A percentile compares a stretch with the other conserved stretches of the same genome.
Conservation (phyloP, 371 early-diverging fungal genomes). For the Sporodiniella umbellata region DNA sequence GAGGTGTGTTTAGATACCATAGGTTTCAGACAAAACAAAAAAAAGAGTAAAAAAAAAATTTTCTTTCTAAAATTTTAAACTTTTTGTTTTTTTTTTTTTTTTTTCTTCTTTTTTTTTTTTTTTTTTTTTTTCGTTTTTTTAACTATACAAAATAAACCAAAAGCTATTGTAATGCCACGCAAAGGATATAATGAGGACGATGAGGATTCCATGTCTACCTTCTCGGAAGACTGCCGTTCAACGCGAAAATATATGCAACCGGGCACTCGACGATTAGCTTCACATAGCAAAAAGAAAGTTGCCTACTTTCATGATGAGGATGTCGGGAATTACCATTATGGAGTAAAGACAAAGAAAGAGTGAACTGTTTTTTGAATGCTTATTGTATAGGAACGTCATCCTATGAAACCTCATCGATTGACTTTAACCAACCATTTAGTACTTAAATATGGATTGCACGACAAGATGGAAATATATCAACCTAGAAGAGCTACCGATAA, state of each 20-base stretch:
- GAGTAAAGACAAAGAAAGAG: conserved; percentile 42
- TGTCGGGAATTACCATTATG: conserved; percentile 89
- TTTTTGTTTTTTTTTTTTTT: neutral
- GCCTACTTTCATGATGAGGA: conserved; percentile 88
- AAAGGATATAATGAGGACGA: conserved; percentile 27
- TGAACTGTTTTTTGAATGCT: neutral
- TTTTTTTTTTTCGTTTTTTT: neutral
- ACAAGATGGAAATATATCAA: conserved; percentile 83
- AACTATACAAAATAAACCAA: neutral
- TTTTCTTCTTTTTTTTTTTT: neutral
- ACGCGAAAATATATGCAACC: conserved; percentile 37
- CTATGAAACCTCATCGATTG: conserved; percentile 97
- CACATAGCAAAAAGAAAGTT: conserved; percentile 60
- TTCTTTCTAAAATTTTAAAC: too few species aligned
- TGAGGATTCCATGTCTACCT: conserved; percentile 34
- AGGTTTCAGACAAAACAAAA: neutral
- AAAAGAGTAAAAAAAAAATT: neutral
- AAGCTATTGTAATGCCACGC: conserved; percentile 27
- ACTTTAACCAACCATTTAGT: conserved; percentile 91
- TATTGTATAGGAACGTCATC: conserved; percentile 70
- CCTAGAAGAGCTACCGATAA: conserved; percentile 95
- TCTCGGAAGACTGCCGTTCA: conserved; percentile 36
- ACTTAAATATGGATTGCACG: conserved; percentile 80
- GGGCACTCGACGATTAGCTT: conserved; percentile 29
- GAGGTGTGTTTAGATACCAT: conserved; percentile 8